A percentile compares a stretch with the other conserved stretches of the same genome.
Conservation (phyloP, 2,329 filamentous ascomycete species). For the Penicillium sp. region DNA sequence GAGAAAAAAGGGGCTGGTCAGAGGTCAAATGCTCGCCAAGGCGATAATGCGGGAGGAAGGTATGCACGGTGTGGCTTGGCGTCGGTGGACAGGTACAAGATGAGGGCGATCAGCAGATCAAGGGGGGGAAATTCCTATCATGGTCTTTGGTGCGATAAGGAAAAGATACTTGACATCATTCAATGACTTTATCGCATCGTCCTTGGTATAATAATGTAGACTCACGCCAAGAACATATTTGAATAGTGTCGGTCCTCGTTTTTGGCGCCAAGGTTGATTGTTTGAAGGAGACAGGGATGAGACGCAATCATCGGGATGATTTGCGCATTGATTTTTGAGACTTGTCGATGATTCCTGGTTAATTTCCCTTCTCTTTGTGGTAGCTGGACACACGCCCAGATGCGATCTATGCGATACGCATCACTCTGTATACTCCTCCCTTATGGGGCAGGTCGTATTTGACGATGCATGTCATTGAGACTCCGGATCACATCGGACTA, state of each 20-base stretch:
- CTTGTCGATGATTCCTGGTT: not conserved
- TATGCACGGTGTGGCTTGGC: slow-evolving; percentile 26
- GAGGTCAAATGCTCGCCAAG: slow-evolving; percentile 15
- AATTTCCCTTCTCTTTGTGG: not conserved
- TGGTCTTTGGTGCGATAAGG: not conserved
- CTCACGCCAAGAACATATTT: not conserved
- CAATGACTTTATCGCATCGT: slow-evolving; percentile 4
- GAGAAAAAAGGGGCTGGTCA: slow-evolving; percentile 3
- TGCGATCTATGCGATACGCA: not conserved
- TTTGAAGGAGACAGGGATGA: not conserved
- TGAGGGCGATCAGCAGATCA: slow-evolving; percentile 12
- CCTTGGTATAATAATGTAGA: not conserved
- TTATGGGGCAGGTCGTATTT: not conserved
- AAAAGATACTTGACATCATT: slow-evolving; percentile 1
- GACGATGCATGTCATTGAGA: not conserved
- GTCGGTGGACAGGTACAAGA: slow-evolving; percentile 4
- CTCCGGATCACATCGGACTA: not conserved
- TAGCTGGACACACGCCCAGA: not conserved
- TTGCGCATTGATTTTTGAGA: slow-evolving; percentile 4
- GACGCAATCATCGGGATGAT: not conserved
- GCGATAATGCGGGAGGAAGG: slow-evolving; percentile 23
- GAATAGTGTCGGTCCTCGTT: not conserved
- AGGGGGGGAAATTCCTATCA: slow-evolving; percentile 3
- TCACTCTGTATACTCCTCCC: not conserved
- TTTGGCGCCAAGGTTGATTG: slow-evolving; percentile 2